Percentiles rank a stretch among this genome's conserved stretches.
Conservation (phyloP, 1,284 basidiomycete species). For the Melampsora americana region DNA sequence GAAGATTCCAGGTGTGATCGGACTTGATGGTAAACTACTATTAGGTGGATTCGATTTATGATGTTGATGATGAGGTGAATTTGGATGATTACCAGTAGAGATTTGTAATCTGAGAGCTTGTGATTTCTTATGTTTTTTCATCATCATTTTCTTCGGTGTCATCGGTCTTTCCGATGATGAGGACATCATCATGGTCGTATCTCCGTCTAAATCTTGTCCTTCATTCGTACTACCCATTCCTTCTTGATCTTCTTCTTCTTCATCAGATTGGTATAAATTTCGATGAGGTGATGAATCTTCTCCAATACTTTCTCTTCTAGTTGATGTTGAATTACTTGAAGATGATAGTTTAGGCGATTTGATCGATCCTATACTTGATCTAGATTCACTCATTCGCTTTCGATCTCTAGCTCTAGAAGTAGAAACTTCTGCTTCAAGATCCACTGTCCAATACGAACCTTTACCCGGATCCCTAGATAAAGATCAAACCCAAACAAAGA, state of each 20-base stretch:
- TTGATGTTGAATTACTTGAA: no score
- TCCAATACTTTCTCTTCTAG: constrained; percentile 25
- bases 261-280: constrained; percentile 32
- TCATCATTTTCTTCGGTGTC: constrained; percentile 16
- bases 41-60: constrained; percentile 8
- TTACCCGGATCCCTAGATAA: constrained; percentile 65
- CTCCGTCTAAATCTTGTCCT: constrained; percentile 34
- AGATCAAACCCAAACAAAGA: no score
- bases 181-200: constrained; percentile 28
- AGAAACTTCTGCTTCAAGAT: constrained; percentile 56
- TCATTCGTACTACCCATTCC: constrained; percentile 9
- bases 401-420: constrained; percentile 44
- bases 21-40: constrained; percentile 27
- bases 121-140: constrained; percentile 4
- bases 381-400: constrained; percentile 33
- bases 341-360: constrained; percentile 31
- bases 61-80: background rate
- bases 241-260: constrained; percentile 28
- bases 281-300: constrained; percentile 21
- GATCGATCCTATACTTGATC: constrained; percentile 41
- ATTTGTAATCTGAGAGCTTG: constrained; percentile 11
- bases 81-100: constrained; percentile 8
- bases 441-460: constrained; percentile 69
- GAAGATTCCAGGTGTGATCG: constrained; percentile 25
- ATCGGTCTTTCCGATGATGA: constrained; percentile 9